A percentile compares a stretch with the other conserved stretches of the same genome.
Conservation (phyloP, 2,329 filamentous ascomycete species). For the Lomentospora prolificans region DNA sequence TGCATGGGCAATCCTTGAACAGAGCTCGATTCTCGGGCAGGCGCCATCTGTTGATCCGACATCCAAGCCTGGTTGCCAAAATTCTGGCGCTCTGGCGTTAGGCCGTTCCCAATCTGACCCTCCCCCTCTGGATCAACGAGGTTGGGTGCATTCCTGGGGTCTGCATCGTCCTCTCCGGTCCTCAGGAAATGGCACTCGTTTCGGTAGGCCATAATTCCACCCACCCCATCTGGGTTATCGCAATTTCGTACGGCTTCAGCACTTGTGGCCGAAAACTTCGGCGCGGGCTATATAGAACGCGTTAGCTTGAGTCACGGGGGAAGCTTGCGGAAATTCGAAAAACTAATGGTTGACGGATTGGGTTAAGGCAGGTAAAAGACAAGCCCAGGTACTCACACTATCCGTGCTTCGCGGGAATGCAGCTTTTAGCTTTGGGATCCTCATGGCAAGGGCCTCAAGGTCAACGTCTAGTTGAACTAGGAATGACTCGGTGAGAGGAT, state of each 20-base stretch:
- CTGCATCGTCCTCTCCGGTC: constrained; percentile 27
- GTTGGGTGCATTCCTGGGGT: constrained; percentile 27
- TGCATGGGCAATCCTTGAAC: constrained; percentile 4
- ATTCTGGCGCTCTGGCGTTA: constrained; percentile 15
- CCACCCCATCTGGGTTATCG: constrained; percentile 24
- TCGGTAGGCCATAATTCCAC: constrained; percentile 33
- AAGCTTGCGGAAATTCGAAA: not conserved
- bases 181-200: constrained; percentile 36
- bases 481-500: constrained; percentile 89
- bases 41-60: constrained; percentile 23
- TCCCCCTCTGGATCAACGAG: constrained; percentile 28
- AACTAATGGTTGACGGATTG: not conserved
- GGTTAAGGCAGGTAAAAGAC: not conserved
- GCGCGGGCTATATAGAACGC: not conserved
- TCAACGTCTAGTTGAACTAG: constrained; percentile 89
- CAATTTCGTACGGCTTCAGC: constrained; percentile 14
- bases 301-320: not conserved
- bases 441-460: constrained; percentile 61
- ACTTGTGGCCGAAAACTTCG: constrained; percentile 1
- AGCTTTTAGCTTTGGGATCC: constrained; percentile 46
- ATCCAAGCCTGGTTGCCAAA: constrained; percentile 27
- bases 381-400: constrained; percentile 30
- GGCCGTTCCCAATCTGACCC: constrained; percentile 18
- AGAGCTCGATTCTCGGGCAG: not conserved
- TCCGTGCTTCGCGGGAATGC: constrained; percentile 44